Evolutionary conservation across 768 basidiomycete genomes (phyloP).

Genomic region (Bullera alba): DNA sequence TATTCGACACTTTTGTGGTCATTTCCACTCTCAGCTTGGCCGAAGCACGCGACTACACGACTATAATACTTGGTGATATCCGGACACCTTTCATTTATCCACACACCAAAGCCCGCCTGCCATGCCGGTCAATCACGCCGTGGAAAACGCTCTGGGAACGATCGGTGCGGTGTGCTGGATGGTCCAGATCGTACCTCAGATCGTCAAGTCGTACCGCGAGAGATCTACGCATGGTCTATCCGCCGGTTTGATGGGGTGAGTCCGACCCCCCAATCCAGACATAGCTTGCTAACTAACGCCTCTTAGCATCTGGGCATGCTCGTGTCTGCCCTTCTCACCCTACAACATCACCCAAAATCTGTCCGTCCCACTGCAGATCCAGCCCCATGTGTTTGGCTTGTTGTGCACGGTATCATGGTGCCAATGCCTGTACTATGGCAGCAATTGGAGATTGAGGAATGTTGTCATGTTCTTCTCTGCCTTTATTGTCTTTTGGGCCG

Average conservation of each 20-base stretch:
- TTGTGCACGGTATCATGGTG: slow-evolving; percentile 60
- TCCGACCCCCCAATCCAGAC: not conserved
- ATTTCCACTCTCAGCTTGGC: too few species aligned
- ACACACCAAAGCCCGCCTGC: too few species aligned
- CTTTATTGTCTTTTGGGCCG: slow-evolving; percentile 52
- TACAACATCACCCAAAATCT: slow-evolving; percentile 61
- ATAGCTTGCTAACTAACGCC: slow-evolving; percentile 6
- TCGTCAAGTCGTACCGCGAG: slow-evolving; percentile 63
- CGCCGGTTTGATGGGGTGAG: slow-evolving; percentile 57
- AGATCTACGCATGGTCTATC: slow-evolving; percentile 68
- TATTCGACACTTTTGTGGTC: too few species aligned
- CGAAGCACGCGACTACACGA: too few species aligned
- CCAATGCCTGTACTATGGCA: slow-evolving; percentile 64
- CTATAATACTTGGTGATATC: not conserved
- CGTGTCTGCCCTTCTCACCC: slow-evolving; percentile 59
- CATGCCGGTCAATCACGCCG: slow-evolving; percentile 51
- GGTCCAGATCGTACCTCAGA: slow-evolving; percentile 58
- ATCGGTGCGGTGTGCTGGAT: slow-evolving; percentile 51
- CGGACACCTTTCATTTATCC: not conserved
- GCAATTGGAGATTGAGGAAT: slow-evolving; percentile 45
- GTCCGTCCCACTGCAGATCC: slow-evolving; percentile 62
- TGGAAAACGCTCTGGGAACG: slow-evolving; percentile 65
- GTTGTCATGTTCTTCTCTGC: slow-evolving; percentile 47
- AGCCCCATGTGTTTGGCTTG: slow-evolving; percentile 53
- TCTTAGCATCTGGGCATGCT: slow-evolving; percentile 54